Evolutionary conservation across 352 stramenopile genomes (phyloP), one percentile per base, ranked within the genome.

Genomic region (Globisporangium rhizosaccharum): DNA sequence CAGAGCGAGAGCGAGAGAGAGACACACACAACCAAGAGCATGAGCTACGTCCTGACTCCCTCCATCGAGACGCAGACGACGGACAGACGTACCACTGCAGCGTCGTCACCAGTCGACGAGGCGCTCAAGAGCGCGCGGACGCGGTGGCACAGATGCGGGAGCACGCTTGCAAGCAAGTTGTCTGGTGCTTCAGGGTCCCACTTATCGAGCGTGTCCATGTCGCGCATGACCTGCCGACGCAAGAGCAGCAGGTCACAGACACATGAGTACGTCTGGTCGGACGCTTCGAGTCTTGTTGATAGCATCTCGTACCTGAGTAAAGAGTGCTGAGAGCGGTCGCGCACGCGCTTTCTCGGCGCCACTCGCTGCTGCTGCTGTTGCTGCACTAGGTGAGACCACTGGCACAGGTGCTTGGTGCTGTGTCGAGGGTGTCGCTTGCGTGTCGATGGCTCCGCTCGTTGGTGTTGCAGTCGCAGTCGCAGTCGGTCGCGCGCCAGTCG

Each of bases 151-250:
- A 65, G 26, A 17, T 65, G 59, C 18, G 59, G 59, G 10, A 48
- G 51, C 28, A 65, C 48, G 15, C 59, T 41, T 53, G 56, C 55
- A 25, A 65, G 53, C 17, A 65, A n/a, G n/a, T 65, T 33, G 33
- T 60, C 53, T 6, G 11, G 18, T 11, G 45, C n/a, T 15, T 56
- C 59, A 12, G 59, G 52, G 25, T 65, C 53, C 59, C 59, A 65
- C 46, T 65, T 53, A 33, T 61, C 59, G 18, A 65, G 47, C 20
- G 30, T 60, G 46, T 65, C 30, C 59, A 65, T 61, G n/a, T 65
- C 59, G 15, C 26, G 53, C 59, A 65, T 65, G 1, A 65, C 46
- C 59, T 65, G 36, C 18, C 11, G 28, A 30, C 8, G 54, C 17
- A 25, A 3, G 6, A 46, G 2, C 20, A 41, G 18, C 14, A 12